These are phyloP conservation scores for Letharia lupina DNA, from an alignment of 495 filamentous ascomycete genomes.

Conservation along the genomic window DNA sequence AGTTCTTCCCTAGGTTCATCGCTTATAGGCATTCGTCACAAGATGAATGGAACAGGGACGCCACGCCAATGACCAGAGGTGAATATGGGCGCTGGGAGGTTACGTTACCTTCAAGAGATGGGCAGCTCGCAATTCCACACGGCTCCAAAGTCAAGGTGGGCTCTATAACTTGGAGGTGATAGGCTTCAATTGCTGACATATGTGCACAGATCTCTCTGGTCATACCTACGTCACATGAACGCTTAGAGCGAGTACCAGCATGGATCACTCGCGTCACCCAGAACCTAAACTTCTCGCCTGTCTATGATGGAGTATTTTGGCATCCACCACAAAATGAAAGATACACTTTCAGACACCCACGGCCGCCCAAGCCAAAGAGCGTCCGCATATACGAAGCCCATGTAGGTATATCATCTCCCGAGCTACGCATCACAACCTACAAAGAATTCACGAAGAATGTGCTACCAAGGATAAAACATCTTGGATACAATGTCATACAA, in stretches of 20 bases:
- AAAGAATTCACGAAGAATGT: slow-evolving; percentile 93
- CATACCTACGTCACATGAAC: slow-evolving; percentile 58
- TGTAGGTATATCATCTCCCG: slow-evolving; percentile 92
- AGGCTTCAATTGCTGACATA: slow-evolving; percentile 5
- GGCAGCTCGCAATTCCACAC: slow-evolving; percentile 74
- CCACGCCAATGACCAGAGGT: slow-evolving; percentile 79
- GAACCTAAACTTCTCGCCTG: slow-evolving; percentile 76
- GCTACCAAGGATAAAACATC: slow-evolving; percentile 78
- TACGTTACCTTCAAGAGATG: slow-evolving; percentile 62
- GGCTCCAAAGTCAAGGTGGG: slow-evolving; percentile 88
- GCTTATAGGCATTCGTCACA: slow-evolving; percentile 10
- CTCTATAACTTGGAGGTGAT: slow-evolving; percentile 12
- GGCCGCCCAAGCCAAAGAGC: slow-evolving; percentile 77
- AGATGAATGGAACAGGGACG: slow-evolving; percentile 82
- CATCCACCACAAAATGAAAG: slow-evolving; percentile 68
- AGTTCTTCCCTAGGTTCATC: not conserved
- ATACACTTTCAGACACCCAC: slow-evolving; percentile 74
- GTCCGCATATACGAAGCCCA: slow-evolving; percentile 94
- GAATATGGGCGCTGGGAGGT: slow-evolving; percentile 85
- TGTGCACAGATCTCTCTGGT: slow-evolving; percentile 74
- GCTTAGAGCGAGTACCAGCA: slow-evolving; percentile 80
- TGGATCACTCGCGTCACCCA: slow-evolving; percentile 98
- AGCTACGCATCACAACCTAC: slow-evolving; percentile 81
- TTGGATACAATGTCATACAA: slow-evolving; percentile 97
- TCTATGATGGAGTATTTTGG: slow-evolving; percentile 95